phyloP scores from a whole-genome alignment of 768 basidiomycete species.

The Mycena venus region DNA sequence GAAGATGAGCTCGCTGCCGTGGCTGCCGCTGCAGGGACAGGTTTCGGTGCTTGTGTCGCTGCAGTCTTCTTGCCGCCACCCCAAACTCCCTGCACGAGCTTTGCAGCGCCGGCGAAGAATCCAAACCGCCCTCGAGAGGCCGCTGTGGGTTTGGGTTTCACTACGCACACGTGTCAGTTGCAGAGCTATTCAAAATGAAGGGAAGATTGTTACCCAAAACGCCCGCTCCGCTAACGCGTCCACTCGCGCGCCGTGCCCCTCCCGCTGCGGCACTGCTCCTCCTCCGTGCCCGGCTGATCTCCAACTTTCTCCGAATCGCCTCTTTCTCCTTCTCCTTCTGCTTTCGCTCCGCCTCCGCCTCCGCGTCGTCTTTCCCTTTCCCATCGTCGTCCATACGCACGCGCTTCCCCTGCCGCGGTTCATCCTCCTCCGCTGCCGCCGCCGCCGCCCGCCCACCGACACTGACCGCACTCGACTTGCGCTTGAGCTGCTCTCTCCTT shows the following conservation, averaged over 20 bases:
- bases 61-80: slow-evolving; percentile 54
- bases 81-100: slow-evolving; percentile 82
- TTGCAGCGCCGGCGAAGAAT: slow-evolving; percentile 80
- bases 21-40: slow-evolving; percentile 45
- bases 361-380: slow-evolving; percentile 42
- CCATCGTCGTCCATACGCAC: slow-evolving; percentile 51
- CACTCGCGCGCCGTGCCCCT: slow-evolving; percentile 37
- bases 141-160: slow-evolving; percentile 57
- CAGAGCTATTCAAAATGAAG: not conserved
- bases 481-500: slow-evolving; percentile 53
- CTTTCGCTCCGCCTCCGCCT: slow-evolving; percentile 57
- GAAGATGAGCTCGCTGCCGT: slow-evolving; percentile 29
- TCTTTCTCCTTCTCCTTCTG: slow-evolving; percentile 66
- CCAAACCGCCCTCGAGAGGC: slow-evolving; percentile 64
- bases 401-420: slow-evolving; percentile 40
- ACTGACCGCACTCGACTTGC: slow-evolving; percentile 62
- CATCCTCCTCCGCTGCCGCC: slow-evolving; percentile 47
- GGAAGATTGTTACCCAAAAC: slow-evolving; percentile 53
- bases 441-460: slow-evolving; percentile 32
- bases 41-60: slow-evolving; percentile 40
- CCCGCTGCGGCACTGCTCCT: slow-evolving; percentile 73
- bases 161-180: slow-evolving; percentile 36
- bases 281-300: slow-evolving; percentile 75
- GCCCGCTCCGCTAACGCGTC: slow-evolving; percentile 55
- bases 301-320: slow-evolving; percentile 73